A percentile compares a stretch with the other conserved stretches of the same genome.
Conservation (phyloP, 257 asterid genomes). For the Solanum pimpinellifolium region DNA sequence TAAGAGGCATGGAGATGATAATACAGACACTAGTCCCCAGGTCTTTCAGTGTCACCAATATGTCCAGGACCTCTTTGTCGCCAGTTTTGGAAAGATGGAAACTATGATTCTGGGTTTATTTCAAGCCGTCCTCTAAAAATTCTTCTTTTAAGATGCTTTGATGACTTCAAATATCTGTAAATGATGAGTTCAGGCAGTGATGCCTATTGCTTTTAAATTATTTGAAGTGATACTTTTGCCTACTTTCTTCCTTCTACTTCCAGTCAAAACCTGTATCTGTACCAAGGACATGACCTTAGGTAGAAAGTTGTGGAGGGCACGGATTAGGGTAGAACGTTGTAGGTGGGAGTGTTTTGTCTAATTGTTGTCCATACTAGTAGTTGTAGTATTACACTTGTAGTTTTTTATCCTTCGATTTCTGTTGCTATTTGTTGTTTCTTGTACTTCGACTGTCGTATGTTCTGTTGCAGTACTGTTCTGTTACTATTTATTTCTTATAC, state of each 20-base stretch:
- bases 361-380: neutral
- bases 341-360: neutral
- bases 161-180: neutral
- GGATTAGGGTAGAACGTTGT: neutral
- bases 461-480: neutral
- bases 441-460: neutral
- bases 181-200: neutral
- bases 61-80: constrained; percentile 49
- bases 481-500: neutral
- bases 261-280: neutral
- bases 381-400: neutral
- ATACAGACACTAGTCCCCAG: neutral
- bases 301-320: neutral
- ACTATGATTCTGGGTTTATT: constrained; percentile 39
- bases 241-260: neutral
- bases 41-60: neutral
- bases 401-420: neutral
- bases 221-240: neutral
- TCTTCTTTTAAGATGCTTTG: constrained; percentile 1
- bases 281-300: neutral
- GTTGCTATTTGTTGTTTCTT: neutral
- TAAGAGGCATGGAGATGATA: neutral
- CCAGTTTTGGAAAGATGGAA: constrained; percentile 94
- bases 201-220: neutral
- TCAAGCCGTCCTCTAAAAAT: constrained; percentile 36